A percentile compares a stretch with the other conserved stretches of the same genome.
These are phyloP conservation scores for Stevia rebaudiana DNA, from an alignment of 140 eudicot genomes.

Conservation along the genomic window DNA sequence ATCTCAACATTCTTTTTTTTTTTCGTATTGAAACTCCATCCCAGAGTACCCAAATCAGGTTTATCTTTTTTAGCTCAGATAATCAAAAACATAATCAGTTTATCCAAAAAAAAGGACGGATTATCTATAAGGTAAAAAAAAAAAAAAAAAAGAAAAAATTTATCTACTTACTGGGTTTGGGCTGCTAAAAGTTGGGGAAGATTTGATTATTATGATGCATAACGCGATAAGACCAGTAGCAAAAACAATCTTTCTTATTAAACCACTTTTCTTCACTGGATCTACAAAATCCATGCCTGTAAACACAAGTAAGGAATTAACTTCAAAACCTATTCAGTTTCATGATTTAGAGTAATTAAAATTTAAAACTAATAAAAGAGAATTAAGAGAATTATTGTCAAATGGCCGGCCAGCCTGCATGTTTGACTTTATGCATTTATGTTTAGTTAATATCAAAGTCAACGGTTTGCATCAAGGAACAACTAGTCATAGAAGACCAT, in stretches of 20 bases:
- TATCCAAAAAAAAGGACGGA: not conserved
- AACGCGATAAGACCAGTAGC: conserved; percentile 57
- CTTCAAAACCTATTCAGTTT: conserved; percentile 4
- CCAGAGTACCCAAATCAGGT: too few species aligned
- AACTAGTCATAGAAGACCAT: conserved; percentile 16
- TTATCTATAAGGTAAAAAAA: not conserved
- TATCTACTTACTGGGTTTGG: conserved; percentile 56
- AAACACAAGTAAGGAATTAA: conserved; percentile 13
- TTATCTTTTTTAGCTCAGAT: too few species aligned
- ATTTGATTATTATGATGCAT: conserved; percentile 64
- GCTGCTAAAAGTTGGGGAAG: conserved; percentile 56
- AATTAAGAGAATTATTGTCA: too few species aligned
- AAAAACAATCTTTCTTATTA: conserved; percentile 56
- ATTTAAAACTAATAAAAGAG: not conserved
- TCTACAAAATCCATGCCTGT: conserved; percentile 83
- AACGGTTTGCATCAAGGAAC: conserved; percentile 9
- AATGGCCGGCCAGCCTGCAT: conserved; percentile 23
- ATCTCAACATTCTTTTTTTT: not conserved
- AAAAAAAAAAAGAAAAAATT: conserved; percentile 1
- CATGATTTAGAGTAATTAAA: not conserved
- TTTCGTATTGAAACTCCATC: not conserved
- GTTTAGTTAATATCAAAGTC: conserved; percentile 13
- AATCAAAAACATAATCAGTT: not conserved
- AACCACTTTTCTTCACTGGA: conserved; percentile 71
- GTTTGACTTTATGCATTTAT: conserved; percentile 10